Evolutionary conservation across 192 early-diverging fungal genomes (phyloP).

Genomic region (Podila minutissima): DNA sequence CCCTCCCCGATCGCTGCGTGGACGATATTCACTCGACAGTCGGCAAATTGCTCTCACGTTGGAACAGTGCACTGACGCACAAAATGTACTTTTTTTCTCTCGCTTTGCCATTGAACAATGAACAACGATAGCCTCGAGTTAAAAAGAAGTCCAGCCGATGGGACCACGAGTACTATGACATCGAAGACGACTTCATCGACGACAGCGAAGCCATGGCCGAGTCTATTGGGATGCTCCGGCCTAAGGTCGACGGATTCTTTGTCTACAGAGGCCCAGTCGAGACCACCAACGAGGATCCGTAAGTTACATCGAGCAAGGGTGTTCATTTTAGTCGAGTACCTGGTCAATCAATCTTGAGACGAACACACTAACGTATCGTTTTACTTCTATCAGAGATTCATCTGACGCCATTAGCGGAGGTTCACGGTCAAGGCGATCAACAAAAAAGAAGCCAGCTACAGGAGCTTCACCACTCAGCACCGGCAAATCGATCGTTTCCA

Average conservation of each 20-base stretch:
- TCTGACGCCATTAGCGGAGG: slow-evolving; percentile 25
- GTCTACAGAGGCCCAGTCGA: slow-evolving; percentile 59
- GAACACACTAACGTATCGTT: too few species aligned
- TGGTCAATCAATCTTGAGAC: neutral
- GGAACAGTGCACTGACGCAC: neutral
- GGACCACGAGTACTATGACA: slow-evolving; percentile 59
- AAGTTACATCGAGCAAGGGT: slow-evolving; percentile 1
- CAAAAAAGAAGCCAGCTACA: slow-evolving; percentile 19
- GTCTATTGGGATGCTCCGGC: slow-evolving; percentile 43
- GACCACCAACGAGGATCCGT: slow-evolving; percentile 42
- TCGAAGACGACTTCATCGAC: slow-evolving; percentile 68
- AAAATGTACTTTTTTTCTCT: neutral
- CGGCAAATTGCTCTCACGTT: too few species aligned
- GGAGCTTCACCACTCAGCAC: slow-evolving; percentile 27
- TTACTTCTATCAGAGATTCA: slow-evolving; percentile 21
- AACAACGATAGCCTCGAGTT: neutral
- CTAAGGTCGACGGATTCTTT: slow-evolving; percentile 60
- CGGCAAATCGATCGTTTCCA: slow-evolving; percentile 3
- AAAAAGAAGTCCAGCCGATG: slow-evolving; percentile 35
- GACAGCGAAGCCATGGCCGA: slow-evolving; percentile 64
- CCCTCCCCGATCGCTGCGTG: too few species aligned
- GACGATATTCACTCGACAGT: too few species aligned
- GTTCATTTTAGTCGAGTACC: too few species aligned
- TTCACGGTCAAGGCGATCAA: slow-evolving; percentile 6
- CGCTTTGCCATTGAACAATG: neutral